Conservation (phyloP, 495 filamentous ascomycete genomes). For the Acidiella bohemica region DNA sequence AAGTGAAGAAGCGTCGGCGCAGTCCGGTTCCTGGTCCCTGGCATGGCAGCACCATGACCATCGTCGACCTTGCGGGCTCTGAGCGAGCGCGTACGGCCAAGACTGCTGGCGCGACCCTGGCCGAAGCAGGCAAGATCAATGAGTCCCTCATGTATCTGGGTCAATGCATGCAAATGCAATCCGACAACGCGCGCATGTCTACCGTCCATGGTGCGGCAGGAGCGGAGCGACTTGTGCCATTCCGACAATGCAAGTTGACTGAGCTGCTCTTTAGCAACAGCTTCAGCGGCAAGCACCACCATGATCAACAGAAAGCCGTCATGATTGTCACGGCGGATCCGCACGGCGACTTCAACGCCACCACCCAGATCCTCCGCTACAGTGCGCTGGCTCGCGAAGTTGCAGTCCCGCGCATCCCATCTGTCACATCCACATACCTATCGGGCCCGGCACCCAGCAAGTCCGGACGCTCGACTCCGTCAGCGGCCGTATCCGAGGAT, state of each 20-base stretch:
- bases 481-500: slow-evolving; percentile 43
- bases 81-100: slow-evolving; percentile 88
- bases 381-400: slow-evolving; percentile 88
- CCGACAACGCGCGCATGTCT: slow-evolving; percentile 41
- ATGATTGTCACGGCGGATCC: slow-evolving; percentile 98
- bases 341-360: slow-evolving; percentile 87
- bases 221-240: slow-evolving; percentile 68
- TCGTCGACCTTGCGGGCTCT: slow-evolving; percentile 87
- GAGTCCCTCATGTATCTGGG: slow-evolving; percentile 96
- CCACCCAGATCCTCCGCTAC: slow-evolving; percentile 89
- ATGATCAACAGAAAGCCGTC: slow-evolving; percentile 55
- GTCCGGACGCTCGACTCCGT: slow-evolving; percentile 36
- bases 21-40: slow-evolving; percentile 41
- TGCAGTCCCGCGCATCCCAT: slow-evolving; percentile 78
- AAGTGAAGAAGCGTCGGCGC: slow-evolving; percentile 69
- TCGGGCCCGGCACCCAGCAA: slow-evolving; percentile 19
- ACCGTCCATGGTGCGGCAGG: slow-evolving; percentile 20
- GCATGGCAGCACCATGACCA: slow-evolving; percentile 68
- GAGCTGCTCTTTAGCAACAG: slow-evolving; percentile 94
- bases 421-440: slow-evolving; percentile 49
- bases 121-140: slow-evolving; percentile 95
- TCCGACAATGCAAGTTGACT: slow-evolving; percentile 91
- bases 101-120: slow-evolving; percentile 80
- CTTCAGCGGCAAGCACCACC: slow-evolving; percentile 53
- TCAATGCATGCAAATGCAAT: slow-evolving; percentile 94